Percentiles rank a stretch among this genome's conserved stretches.
These are phyloP conservation scores for Paramarasmius palmivorus DNA, from an alignment of 1,284 basidiomycete genomes.

Conservation along the genomic window DNA sequence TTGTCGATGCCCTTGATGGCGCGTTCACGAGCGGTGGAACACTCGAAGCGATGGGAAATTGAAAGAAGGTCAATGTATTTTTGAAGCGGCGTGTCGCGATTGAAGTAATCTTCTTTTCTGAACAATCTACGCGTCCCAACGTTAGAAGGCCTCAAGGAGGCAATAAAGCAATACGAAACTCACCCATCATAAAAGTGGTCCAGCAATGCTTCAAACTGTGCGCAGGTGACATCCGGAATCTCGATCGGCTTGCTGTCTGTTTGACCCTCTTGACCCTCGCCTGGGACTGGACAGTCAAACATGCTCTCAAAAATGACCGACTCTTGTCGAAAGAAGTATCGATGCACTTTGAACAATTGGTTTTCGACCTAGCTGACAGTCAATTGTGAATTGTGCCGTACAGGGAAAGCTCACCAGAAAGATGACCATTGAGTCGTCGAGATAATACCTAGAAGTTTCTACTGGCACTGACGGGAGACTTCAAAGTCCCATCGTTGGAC, in stretches of 20 bases:
- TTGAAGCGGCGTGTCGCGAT: slow-evolving; percentile 1
- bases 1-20: slow-evolving; percentile 11
- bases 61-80: slow-evolving; percentile 12
- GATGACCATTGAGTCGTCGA: neutral
- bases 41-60: slow-evolving; percentile 3
- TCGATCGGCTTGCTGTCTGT: slow-evolving; percentile 1
- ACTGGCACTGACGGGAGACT: too few relatives aligned
- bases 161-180: neutral
- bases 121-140: neutral
- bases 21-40: slow-evolving; percentile 3
- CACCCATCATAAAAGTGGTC: slow-evolving; percentile 12
- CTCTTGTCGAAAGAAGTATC: neutral
- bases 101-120: slow-evolving; percentile 2
- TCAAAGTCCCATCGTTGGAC: too few relatives aligned
- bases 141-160: neutral
- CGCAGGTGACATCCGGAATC: slow-evolving; percentile 4
- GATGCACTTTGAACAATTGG: neutral
- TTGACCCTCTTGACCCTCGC: neutral
- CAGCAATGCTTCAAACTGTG: slow-evolving; percentile 6
- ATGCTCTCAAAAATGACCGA: slow-evolving; percentile 2
- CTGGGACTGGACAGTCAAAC: neutral
- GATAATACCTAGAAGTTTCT: too few relatives aligned
- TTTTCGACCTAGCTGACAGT: neutral
- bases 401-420: neutral
- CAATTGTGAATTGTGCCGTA: neutral